Base-by-base conservation (phyloP, 345 rosid species). In the Eucalyptus leucophloia region DNA sequence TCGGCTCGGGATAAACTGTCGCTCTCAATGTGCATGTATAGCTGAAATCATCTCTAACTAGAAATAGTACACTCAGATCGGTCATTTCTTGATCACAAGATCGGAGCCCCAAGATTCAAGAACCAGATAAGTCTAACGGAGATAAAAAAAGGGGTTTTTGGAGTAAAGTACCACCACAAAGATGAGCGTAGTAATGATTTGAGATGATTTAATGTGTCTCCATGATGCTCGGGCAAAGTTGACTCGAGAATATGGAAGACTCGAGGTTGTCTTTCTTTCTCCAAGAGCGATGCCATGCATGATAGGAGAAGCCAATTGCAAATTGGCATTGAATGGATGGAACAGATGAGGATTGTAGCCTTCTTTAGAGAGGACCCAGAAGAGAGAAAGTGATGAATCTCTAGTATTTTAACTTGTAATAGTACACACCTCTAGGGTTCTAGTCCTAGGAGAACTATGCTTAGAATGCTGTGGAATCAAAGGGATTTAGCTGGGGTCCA, bases 141-240 rank as follows among this genome's bases (percentile, higher is more conserved):
- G 83, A 77, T 77, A 77, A 40, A 77, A 18, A 69, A 72, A 37
- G 26, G 47, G 83, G 83, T 1, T 28, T 37, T 11, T 12, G 47
- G 47, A 77, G 47, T 40, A 47, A 77, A 40, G 47, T 77, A 87
- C 15, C 77, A 87, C 88, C 60, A 56, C n/a, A 28, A 18, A 60
- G 50, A 87, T 18, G 82, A 45, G 82, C 58, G 49, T 45, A 51
- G 88, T 44, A 87, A 44, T 87, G 88, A 87, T 62, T 87, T n/a
- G 15, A 77, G 47, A 77, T 77, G 83, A 77, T 77, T 77, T 77
- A 87, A 45, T 60, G 86, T 82, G 91, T 51, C 86, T 93, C 92
- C 93, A 86, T 69, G 77, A 86, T 89, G 87, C 87, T 88, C 56
- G 93, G 94, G 88, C 89, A 87, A 90, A 77, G 89, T 93, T 89